phyloP scores from a whole-genome alignment of 2,329 filamentous ascomycete genomes.

The Tolypocladium sp. region DNA sequence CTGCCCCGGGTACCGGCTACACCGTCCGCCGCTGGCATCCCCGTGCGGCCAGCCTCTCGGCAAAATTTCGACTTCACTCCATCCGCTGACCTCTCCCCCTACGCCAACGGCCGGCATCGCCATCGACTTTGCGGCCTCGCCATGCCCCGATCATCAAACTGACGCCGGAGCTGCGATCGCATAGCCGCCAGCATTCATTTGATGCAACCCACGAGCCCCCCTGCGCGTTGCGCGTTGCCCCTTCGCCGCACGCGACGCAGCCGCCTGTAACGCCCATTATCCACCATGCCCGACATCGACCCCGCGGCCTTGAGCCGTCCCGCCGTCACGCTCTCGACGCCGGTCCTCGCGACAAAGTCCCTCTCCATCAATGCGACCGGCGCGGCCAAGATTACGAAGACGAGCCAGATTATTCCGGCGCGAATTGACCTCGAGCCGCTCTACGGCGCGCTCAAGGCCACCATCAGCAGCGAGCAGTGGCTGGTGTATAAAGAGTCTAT shows the following conservation, averaged over 20 bases:
- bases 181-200: constrained; percentile 23
- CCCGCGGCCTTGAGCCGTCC: constrained; percentile 59
- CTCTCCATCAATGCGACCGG: constrained; percentile 42
- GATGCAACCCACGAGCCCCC: constrained; percentile 33
- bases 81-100: constrained; percentile 18
- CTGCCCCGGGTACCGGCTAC: neutral
- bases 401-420: constrained; percentile 52
- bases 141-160: constrained; percentile 36
- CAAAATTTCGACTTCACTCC: constrained; percentile 23
- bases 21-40: neutral
- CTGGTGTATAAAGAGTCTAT: constrained; percentile 53
- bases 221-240: constrained; percentile 35
- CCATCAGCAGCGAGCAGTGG: constrained; percentile 55
- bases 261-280: constrained; percentile 16
- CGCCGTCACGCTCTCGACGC: constrained; percentile 47
- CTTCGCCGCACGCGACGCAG: constrained; percentile 36
- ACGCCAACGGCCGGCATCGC: constrained; percentile 14
- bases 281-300: constrained; percentile 59
- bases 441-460: constrained; percentile 51
- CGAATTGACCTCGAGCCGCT: constrained; percentile 60
- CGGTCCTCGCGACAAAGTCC: constrained; percentile 48
- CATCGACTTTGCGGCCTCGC: constrained; percentile 31
- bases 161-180: constrained; percentile 32
- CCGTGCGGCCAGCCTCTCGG: constrained; percentile 14
- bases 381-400: constrained; percentile 45